Evolutionary conservation across 1,284 basidiomycete species (phyloP).

Genomic region (Fomes fomentarius): DNA sequence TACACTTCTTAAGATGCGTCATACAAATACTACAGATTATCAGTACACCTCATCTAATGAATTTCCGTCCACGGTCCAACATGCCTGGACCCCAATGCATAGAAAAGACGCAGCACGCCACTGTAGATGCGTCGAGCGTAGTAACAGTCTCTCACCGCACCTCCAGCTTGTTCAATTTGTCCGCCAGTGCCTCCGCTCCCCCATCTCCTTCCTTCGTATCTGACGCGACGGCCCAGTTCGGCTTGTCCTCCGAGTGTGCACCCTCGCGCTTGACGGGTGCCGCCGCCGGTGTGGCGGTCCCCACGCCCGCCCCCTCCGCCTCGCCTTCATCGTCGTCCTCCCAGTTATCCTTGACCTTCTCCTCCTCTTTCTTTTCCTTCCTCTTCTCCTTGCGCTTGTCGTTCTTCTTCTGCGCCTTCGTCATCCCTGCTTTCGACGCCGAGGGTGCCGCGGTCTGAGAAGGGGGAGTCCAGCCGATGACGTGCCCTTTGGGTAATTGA

Average conservation of each 20-base stretch:
- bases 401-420: slow-evolving; percentile 78
- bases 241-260: slow-evolving; percentile 18
- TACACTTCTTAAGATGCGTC: neutral
- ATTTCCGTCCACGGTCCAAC: slow-evolving; percentile 11
- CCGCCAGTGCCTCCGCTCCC: slow-evolving; percentile 38
- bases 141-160: slow-evolving; percentile 30
- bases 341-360: slow-evolving; percentile 70
- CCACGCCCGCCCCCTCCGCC: slow-evolving; percentile 22
- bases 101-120: neutral
- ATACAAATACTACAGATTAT: slow-evolving; percentile 10
- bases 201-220: slow-evolving; percentile 13
- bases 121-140: neutral
- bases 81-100: slow-evolving; percentile 9
- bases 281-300: slow-evolving; percentile 12
- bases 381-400: slow-evolving; percentile 74
- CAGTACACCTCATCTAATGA: slow-evolving; percentile 19
- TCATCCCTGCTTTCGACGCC: slow-evolving; percentile 34
- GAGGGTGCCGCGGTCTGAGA: slow-evolving; percentile 34
- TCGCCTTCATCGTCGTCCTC: slow-evolving; percentile 72
- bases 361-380: slow-evolving; percentile 51
- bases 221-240: slow-evolving; percentile 25
- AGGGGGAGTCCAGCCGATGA: slow-evolving; percentile 79
- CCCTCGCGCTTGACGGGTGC: slow-evolving; percentile 13
- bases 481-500: slow-evolving; percentile 71
- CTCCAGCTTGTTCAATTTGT: slow-evolving; percentile 49